A percentile compares a stretch with the other conserved stretches of the same genome.
These are phyloP conservation scores for Phytomonas serpens DNA, from an alignment of 208 protist genomes.

Conservation along the genomic window DNA sequence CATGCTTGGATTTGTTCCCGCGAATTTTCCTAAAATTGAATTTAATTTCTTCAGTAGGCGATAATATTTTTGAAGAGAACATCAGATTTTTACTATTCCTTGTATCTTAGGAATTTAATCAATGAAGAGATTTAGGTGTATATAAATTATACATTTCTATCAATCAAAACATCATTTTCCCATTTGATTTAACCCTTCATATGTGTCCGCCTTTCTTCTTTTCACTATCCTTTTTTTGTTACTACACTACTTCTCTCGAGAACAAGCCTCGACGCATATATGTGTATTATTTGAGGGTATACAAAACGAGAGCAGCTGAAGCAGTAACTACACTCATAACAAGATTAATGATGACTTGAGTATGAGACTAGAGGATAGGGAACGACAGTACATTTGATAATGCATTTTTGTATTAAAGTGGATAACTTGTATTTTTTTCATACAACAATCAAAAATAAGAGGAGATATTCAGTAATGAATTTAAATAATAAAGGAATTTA, in stretches of 20 bases:
- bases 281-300: neutral
- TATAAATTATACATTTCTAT: slow-evolving; percentile 7
- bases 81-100: neutral
- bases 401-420: neutral
- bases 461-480: neutral
- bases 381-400: neutral
- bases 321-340: neutral
- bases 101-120: neutral
- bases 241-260: neutral
- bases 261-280: neutral
- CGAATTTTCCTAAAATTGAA: slow-evolving; percentile 43
- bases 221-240: neutral
- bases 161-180: neutral
- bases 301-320: neutral
- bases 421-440: neutral
- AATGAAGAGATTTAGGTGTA: neutral
- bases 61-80: slow-evolving; percentile 1
- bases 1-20: slow-evolving; percentile 66
- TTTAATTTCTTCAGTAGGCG: neutral
- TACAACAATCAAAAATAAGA: neutral
- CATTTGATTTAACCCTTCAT: neutral
- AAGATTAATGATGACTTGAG: neutral
- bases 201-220: neutral
- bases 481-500: neutral
- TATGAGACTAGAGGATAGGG: neutral